Evolutionary conservation across 2,329 filamentous ascomycete species (phyloP), one percentile per base, ranked within the genome.

Genomic region (Immersiporthe knoxdaviesiana): DNA sequence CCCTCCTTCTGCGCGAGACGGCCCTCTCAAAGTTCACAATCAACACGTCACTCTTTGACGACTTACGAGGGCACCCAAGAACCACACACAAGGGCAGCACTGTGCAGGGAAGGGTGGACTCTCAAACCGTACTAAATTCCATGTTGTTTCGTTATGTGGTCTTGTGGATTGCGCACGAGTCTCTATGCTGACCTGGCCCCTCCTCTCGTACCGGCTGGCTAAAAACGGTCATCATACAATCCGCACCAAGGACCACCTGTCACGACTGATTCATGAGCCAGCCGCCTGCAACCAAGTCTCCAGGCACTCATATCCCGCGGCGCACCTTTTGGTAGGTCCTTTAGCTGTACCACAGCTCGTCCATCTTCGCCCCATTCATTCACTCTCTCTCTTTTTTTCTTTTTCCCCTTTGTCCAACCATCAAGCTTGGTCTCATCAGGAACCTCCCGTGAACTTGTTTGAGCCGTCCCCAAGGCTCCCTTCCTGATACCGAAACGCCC

Each of bases 401-500:
- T 7, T 39, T 39, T 12, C 11, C 37, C 12, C 27, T 30, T 32
- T 18, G 16, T 59, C 32, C 56, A 18, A 37, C 32, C 32, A 37
- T n/a, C 56, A 59, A 37, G 56, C 30, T 59, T 37, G 30, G n/a
- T 59, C 37, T 37, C 30, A 18, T 37, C 32, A 59, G 52, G 18
- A 59, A 21, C 32, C 21, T 59, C 37, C 10, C 56, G 56, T 59
- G 30, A 32, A 12, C 2, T n/a, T 37, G 1, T n/a, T 37, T 21
- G 37, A 21, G 56, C 32, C 56, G 32, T 8, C 56, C 32, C 30
- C 18, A n/a, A 12, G 50, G 32, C 37, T 8, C 35, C 32, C 37
- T 37, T 63, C 68, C 35, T 60, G 68, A 72, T 74, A 68, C 77
- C 78, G 71, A 76, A 78, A 79, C 78, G 78, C 78, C 78, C 76